Base-by-base conservation (phyloP, 2,329 filamentous ascomycete genomes). In the Byssothecium circinans region DNA sequence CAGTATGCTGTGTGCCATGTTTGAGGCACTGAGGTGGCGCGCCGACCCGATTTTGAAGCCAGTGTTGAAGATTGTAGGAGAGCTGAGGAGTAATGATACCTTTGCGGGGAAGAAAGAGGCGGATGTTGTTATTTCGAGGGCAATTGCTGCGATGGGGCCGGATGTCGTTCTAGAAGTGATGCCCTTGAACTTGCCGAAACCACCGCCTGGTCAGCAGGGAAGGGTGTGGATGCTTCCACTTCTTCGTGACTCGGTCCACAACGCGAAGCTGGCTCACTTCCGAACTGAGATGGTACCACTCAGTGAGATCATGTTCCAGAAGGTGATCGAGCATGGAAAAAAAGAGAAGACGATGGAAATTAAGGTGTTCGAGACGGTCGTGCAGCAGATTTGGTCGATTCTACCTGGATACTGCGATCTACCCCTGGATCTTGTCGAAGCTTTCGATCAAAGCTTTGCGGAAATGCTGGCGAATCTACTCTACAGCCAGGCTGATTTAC, bases 341-440 rank as follows among this genome's bases (percentile, higher is more conserved):
- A 84, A 83, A 12, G 88, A 92, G 65, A 96, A 96, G 78, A 94
- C 90, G 0, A 91, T 96, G 81, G 91, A 97, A 69, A 82, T 94
- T 66, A 99, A 99, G 78, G 95, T 99, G 49, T 99, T 94, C 68
- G 92, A 99, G 74, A 97, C 94, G 0, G 78, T 99, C 4, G 89
- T 99, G 8, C 88, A 95, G 58, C 94, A 99, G 67, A 91, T 92
- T 34, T 99, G 94, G 94, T 90, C 89, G 0, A 86, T 88, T 42
- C 80, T 99, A 14, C 92, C 94, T 0, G 94, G 94, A 1, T 99
- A 96, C 75, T 97, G 94, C 69, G 90, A 96, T 67, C 76, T 96
- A 44, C 92, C 94, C 1, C 74, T 96, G 29, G 94, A 99, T 48
- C 57, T 79, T 8, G 55, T 52, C 3, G 70, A 85, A 53, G 79